A percentile compares a stretch with the other conserved stretches of the same genome.
Conservation (phyloP, 495 filamentous ascomycete species). For the Hypoxylon rickii region DNA sequence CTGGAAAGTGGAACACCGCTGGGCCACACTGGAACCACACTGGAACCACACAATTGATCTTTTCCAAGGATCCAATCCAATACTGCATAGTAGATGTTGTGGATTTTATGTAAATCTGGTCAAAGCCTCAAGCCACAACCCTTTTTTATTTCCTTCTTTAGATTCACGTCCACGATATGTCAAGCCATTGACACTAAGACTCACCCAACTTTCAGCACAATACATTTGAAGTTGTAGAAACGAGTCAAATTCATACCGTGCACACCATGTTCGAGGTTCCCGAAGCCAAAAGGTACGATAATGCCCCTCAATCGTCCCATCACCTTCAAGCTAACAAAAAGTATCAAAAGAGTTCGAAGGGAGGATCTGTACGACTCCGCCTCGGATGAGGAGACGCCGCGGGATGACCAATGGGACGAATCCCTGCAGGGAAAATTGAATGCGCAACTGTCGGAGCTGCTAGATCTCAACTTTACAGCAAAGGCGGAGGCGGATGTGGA, state of each 20-base stretch:
- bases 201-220: too few species aligned
- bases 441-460: constrained; percentile 46
- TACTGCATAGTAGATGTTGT: too few species aligned
- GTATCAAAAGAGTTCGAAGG: constrained; percentile 52
- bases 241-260: neutral
- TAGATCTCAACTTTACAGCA: constrained; percentile 35
- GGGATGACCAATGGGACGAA: constrained; percentile 31
- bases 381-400: constrained; percentile 32
- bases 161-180: too few species aligned
- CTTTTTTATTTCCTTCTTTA: too few species aligned
- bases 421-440: constrained; percentile 46
- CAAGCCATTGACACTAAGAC: too few species aligned
- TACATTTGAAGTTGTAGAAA: too few species aligned
- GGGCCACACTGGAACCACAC: too few species aligned
- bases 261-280: constrained; percentile 56
- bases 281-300: constrained; percentile 56
- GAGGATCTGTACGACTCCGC: constrained; percentile 52
- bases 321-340: constrained; percentile 16
- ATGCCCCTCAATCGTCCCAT: neutral
- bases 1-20: too few species aligned
- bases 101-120: too few species aligned
- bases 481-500: constrained; percentile 8
- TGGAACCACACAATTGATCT: too few species aligned
- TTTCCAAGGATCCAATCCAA: too few species aligned
- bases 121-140: too few species aligned